These are phyloP conservation scores for Boeremia lycopersici DNA, from an alignment of 2,329 filamentous ascomycete species.

Conservation along the genomic window DNA sequence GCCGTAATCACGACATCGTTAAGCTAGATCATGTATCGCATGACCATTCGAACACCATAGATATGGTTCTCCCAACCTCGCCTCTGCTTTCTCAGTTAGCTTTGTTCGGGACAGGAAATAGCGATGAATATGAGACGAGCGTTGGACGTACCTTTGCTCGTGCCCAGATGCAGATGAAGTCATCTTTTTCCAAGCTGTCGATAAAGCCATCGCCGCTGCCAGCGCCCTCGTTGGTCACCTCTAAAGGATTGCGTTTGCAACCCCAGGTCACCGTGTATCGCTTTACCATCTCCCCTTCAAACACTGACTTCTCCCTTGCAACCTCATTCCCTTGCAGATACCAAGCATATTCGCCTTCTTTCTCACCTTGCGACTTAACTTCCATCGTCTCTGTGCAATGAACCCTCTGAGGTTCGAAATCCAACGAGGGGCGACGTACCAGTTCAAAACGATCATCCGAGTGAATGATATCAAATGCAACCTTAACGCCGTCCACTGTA, in stretches of 20 bases:
- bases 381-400: slow-evolving; percentile 21
- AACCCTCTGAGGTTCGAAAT: slow-evolving; percentile 16
- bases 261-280: slow-evolving; percentile 23
- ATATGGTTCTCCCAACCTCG: slow-evolving; percentile 27
- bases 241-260: slow-evolving; percentile 11
- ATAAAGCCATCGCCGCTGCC: slow-evolving; percentile 24
- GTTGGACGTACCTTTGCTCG: slow-evolving; percentile 26
- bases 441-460: not conserved
- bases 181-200: slow-evolving; percentile 18
- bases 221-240: slow-evolving; percentile 15
- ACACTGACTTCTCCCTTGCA: slow-evolving; percentile 17
- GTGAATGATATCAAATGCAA: not conserved
- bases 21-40: slow-evolving; percentile 20
- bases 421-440: slow-evolving; percentile 9
- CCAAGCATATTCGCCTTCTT: slow-evolving; percentile 26
- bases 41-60: slow-evolving; percentile 17
- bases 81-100: slow-evolving; percentile 14
- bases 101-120: not conserved
- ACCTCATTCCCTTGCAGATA: slow-evolving; percentile 29
- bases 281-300: slow-evolving; percentile 20
- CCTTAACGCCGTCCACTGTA: not conserved
- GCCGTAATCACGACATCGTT: too few relatives aligned
- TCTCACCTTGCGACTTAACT: not conserved
- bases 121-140: not conserved
- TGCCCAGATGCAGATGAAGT: slow-evolving; percentile 27